A percentile compares a stretch with the other conserved stretches of the same genome.
These are phyloP conservation scores for Penicillium crystallinum DNA, from an alignment of 495 filamentous ascomycete genomes.

Conservation along the genomic window DNA sequence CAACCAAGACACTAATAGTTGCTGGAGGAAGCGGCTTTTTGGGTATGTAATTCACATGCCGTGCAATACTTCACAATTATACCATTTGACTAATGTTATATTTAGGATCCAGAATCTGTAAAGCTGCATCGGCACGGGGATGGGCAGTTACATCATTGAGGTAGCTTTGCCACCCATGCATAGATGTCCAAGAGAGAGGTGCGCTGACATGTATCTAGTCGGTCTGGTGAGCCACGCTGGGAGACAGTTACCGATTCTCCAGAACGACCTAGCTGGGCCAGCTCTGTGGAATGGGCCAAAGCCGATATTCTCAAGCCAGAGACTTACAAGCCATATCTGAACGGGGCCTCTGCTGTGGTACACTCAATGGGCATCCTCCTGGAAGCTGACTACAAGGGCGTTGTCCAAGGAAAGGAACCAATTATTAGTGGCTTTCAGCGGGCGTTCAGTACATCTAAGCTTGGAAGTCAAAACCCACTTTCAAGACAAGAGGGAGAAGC, in stretches of 20 bases:
- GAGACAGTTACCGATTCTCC: conserved; percentile 66
- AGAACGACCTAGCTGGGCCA: conserved; percentile 72
- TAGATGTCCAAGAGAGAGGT: neutral
- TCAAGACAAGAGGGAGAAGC: conserved; percentile 50
- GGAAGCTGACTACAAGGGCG: conserved; percentile 96
- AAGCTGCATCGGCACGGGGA: conserved; percentile 70
- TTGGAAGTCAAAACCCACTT: conserved; percentile 64
- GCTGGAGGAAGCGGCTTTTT: conserved; percentile 95
- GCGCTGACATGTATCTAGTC: conserved; percentile 45
- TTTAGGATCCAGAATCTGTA: conserved; percentile 81
- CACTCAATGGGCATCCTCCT: conserved; percentile 95
- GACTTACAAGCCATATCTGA: conserved; percentile 67
- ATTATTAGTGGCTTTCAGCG: conserved; percentile 66
- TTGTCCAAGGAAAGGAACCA: conserved; percentile 74
- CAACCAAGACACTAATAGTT: conserved; percentile 71
- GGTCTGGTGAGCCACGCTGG: conserved; percentile 87
- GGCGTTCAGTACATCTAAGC: conserved; percentile 66
- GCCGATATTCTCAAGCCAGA: conserved; percentile 80
- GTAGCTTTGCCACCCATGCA: conserved; percentile 35
- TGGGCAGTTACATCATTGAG: conserved; percentile 90
- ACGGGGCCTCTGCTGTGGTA: conserved; percentile 74
- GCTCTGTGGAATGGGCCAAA: conserved; percentile 75
- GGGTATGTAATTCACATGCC: conserved; percentile 37
- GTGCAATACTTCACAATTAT: neutral
- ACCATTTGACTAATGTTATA: conserved; percentile 5